Percentiles rank a stretch among this genome's conserved stretches.
Conservation (phyloP, 805 yeast genomes). For the Cyberlindnera americana region DNA sequence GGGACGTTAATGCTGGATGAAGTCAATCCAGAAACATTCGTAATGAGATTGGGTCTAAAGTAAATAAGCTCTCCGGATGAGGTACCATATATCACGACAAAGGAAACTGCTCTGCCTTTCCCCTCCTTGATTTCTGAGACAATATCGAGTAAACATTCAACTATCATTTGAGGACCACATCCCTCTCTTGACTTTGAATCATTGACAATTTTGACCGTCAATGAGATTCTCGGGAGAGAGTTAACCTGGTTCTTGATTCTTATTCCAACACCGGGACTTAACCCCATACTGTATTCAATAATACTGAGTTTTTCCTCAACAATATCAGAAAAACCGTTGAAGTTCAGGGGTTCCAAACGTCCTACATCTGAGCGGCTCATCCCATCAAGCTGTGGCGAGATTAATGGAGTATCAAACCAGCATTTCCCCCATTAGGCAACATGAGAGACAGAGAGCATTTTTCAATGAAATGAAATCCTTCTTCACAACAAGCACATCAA, state of each 20-base stretch:
- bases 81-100: slow-evolving; percentile 31
- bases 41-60: slow-evolving; percentile 37
- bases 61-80: slow-evolving; percentile 38
- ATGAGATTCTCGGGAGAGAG: slow-evolving; percentile 35
- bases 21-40: slow-evolving; percentile 25
- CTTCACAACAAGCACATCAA: slow-evolving; percentile 40
- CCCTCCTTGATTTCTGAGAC: slow-evolving; percentile 19
- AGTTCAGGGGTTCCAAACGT: slow-evolving; percentile 34
- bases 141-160: slow-evolving; percentile 1
- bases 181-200: slow-evolving; percentile 9
- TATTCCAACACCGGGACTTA: slow-evolving; percentile 39
- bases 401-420: slow-evolving; percentile 48
- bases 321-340: slow-evolving; percentile 33
- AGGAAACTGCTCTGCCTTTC: slow-evolving; percentile 33
- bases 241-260: slow-evolving; percentile 34
- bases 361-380: slow-evolving; percentile 41
- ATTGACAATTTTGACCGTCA: slow-evolving; percentile 22
- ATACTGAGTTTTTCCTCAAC: slow-evolving; percentile 28
- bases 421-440: slow-evolving; percentile 43
- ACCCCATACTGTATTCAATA: slow-evolving; percentile 39
- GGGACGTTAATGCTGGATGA: slow-evolving; percentile 28
- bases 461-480: slow-evolving; percentile 41
- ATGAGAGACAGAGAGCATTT: slow-evolving; percentile 34
- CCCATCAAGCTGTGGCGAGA: slow-evolving; percentile 45
- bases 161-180: slow-evolving; percentile 5